Evolutionary conservation across 2,329 filamentous ascomycete species (phyloP).

Genomic region (Zasmidium cellare): DNA sequence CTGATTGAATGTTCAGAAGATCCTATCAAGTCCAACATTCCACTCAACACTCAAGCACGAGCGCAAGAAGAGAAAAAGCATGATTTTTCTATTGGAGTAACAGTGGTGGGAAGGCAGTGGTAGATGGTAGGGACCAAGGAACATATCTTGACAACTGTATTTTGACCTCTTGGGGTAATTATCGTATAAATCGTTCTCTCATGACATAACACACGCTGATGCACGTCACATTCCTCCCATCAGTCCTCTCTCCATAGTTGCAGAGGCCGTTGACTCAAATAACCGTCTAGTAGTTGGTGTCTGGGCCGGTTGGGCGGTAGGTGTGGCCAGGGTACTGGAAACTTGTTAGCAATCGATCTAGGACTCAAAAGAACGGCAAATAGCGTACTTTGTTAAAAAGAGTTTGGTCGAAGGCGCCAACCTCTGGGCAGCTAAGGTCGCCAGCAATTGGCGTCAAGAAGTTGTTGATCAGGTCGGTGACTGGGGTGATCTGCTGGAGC

Average conservation of each 20-base stretch:
- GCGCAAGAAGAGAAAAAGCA: too few species aligned
- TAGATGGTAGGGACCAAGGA: too few species aligned
- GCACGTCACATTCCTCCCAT: neutral
- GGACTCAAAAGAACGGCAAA: too few species aligned
- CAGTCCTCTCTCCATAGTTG: neutral
- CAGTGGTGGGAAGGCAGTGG: too few species aligned
- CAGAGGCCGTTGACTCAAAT: neutral
- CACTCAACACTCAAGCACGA: too few species aligned
- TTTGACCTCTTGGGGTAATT: too few species aligned
- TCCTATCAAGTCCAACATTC: too few species aligned
- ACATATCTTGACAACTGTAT: too few species aligned
- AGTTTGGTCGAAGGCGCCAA: slow-evolving; percentile 9
- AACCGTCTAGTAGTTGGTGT: slow-evolving; percentile 15
- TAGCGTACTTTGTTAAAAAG: slow-evolving; percentile 5
- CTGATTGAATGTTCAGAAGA: too few species aligned
- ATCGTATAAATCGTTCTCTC: neutral
- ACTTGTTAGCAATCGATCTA: too few species aligned
- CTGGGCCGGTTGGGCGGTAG: slow-evolving; percentile 16
- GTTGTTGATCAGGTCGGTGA: slow-evolving; percentile 17
- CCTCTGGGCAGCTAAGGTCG: slow-evolving; percentile 8
- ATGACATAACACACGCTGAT: neutral
- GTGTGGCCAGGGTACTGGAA: neutral
- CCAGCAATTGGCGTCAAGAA: slow-evolving; percentile 10
- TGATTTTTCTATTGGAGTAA: too few species aligned
- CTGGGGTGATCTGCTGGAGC: slow-evolving; percentile 3